Evolutionary conservation across 129 eudicot species (phyloP), one percentile per base, ranked within the genome.

Genomic region (Centrapalus pauciflorus): DNA sequence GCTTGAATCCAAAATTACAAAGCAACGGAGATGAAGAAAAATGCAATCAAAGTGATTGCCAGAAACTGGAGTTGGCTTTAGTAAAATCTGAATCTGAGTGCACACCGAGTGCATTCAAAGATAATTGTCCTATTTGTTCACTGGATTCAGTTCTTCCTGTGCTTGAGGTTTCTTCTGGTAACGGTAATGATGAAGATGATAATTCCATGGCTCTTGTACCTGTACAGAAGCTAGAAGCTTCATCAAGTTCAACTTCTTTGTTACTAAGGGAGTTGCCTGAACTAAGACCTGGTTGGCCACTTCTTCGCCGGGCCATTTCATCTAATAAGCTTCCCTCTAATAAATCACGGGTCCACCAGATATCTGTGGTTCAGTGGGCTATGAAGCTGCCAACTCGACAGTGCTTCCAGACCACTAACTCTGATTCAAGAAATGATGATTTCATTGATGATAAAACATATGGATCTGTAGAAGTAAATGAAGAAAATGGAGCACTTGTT

Each of bases 351-450:
- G 55, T 61, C 61, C 68, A 75, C 65, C 75, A 85, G 64, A 68
- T 81, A 40, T 91, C 96, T 7, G 96, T 88, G 52, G 95, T 91
- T 19, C 98, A 88, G 28, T 87, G 96, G 96, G 89, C 96, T 14
- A 67, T 83, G 90, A 68, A 43, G 54, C 58, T 91, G 48, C 96
- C 96, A 4, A 70, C 68, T 62, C 75, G 90, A 79, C 61, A 58
- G 52, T 66, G 75, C 81, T 50, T 77, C 54, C 71, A 85, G 9
- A 64, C 78, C 54, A 75, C 74, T 14, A 62, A 73, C 67, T 66
- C 77, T 24, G 71, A 69, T 69, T 57, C 72, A 38, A 80, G 81
- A 55, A 66, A 45, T 24, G 71, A 64, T 45, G 56, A 35, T 29
- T 27, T 29, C n/a, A 59, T 27, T 29, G 7, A 69, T 56, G 69